Conservation (phyloP, 495 filamentous ascomycete species). For the Astrothelium subdiscretum region DNA sequence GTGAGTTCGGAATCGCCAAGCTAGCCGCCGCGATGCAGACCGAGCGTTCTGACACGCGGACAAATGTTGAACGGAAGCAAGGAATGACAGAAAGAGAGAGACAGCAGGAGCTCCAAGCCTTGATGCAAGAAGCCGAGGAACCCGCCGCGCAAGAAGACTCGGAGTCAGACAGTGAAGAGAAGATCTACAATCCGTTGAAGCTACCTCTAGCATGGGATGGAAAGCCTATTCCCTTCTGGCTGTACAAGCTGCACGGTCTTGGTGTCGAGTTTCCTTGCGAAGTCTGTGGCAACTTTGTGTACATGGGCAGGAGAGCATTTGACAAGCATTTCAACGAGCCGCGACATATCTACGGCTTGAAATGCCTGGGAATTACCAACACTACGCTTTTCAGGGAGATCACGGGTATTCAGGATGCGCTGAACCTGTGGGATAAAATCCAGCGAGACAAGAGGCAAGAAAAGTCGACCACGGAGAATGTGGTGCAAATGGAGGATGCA, state of each 20-base stretch:
- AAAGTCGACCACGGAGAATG: slow-evolving; percentile 59
- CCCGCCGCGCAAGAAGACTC: slow-evolving; percentile 47
- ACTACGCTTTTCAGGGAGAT: slow-evolving; percentile 91
- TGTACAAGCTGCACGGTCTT: slow-evolving; percentile 91
- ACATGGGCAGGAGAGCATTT: slow-evolving; percentile 89
- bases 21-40: slow-evolving; percentile 64
- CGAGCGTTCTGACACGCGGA: slow-evolving; percentile 71
- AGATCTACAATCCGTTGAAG: slow-evolving; percentile 93
- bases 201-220: slow-evolving; percentile 94
- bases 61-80: slow-evolving; percentile 88
- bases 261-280: slow-evolving; percentile 94
- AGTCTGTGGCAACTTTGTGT: slow-evolving; percentile 94
- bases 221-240: slow-evolving; percentile 97
- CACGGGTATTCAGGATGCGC: slow-evolving; percentile 77
- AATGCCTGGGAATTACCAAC: slow-evolving; percentile 86
- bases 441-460: slow-evolving; percentile 73
- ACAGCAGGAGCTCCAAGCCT: slow-evolving; percentile 78
- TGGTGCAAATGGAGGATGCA: slow-evolving; percentile 96
- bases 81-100: slow-evolving; percentile 94
- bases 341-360: slow-evolving; percentile 80
- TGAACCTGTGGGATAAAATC: slow-evolving; percentile 85
- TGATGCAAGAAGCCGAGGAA: slow-evolving; percentile 52
- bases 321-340: slow-evolving; percentile 98
- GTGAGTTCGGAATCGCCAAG: slow-evolving; percentile 70
- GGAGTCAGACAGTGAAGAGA: slow-evolving; percentile 60